phyloP scores from a whole-genome alignment of 768 basidiomycete species.

The Lyophyllum decastes region DNA sequence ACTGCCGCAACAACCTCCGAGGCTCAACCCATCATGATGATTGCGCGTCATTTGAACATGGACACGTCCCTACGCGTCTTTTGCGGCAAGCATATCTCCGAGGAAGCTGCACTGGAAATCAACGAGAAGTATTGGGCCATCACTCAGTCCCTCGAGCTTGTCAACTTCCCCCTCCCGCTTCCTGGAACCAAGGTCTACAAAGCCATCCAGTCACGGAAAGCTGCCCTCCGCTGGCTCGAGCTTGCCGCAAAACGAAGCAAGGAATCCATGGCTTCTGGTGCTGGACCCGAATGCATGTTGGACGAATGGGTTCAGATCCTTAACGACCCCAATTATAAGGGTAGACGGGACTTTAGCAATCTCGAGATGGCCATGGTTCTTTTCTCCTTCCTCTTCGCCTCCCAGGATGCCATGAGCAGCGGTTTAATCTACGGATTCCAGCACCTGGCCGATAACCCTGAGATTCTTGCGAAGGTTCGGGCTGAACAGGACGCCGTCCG shows the following conservation, averaged over 20 bases:
- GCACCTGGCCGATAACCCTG: conserved; percentile 90
- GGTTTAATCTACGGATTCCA: conserved; percentile 97
- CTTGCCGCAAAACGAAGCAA: conserved; percentile 82
- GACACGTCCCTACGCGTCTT: conserved; percentile 95
- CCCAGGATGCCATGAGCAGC: conserved; percentile 98
- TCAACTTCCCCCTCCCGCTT: conserved; percentile 95
- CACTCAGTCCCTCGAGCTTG: conserved; percentile 92
- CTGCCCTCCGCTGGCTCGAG: conserved; percentile 77
- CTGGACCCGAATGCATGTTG: conserved; percentile 84
- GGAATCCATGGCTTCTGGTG: conserved; percentile 76
- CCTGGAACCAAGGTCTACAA: conserved; percentile 97
- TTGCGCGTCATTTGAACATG: conserved; percentile 95
- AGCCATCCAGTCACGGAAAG: conserved; percentile 89
- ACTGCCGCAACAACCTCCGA: conserved; percentile 49
- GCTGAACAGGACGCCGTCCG: conserved; percentile 89
- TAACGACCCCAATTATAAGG: conserved; percentile 67
- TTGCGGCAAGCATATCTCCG: conserved; percentile 88
- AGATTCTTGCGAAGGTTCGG: conserved; percentile 83
- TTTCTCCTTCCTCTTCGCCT: conserved; percentile 95
- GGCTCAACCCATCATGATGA: conserved; percentile 78
- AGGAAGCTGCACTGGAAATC: conserved; percentile 77
- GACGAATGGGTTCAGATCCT: conserved; percentile 89
- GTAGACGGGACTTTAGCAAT: conserved; percentile 86
- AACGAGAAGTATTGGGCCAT: conserved; percentile 96
- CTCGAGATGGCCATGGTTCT: conserved; percentile 97